Base-by-base conservation (phyloP, 441 rosid genomes). In the Populus hybrid region DNA sequence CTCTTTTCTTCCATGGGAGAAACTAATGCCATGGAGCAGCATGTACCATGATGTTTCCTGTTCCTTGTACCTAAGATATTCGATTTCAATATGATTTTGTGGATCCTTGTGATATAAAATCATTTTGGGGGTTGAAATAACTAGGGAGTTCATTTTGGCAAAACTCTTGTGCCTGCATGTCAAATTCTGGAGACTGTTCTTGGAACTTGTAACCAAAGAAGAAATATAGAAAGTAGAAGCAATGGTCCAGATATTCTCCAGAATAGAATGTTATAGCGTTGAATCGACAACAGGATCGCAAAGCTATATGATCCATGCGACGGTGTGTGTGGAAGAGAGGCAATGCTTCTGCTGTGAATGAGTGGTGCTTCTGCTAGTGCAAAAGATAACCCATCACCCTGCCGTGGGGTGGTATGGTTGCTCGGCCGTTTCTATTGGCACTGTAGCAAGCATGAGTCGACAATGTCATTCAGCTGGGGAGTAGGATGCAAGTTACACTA, bases 21-120 rank as follows among this genome's bases (percentile, higher is more conserved):
- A 72, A 83, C 74, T 57, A 75, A 78, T 77, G 75, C 72, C 85
- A 67, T 73, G 72, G 79, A 77, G 86, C 78, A 66, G 76, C 46
- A 73, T 73, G 72, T 63, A 77, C 63, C 75, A 75, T 77, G 73
- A 80, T 84, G 77, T 68, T 78, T 68, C 72, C 50, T 61, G 69
- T 71, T 57, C 74, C 70, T 67, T 71, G 79, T 77, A 81, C 71
- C 79, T 72, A 35, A 78, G 79, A 76, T 59, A 21, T 66, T 66
- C 69, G 46, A 42, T 75, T 71, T 75, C 70, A 24, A 24, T 73
- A 12, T 68, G 73, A 69, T 73, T 76, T 61, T 59, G 40, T 57
- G n/a, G 28, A 38, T 79, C 28, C 11, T 63, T 61, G 20, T 63
- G 69, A 18, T 59, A 40, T 77, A 6, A 35, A 61, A 63, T 70